phyloP scores from a whole-genome alignment of 176 grass and related monocot species.

The Triticum dicoccoides region DNA sequence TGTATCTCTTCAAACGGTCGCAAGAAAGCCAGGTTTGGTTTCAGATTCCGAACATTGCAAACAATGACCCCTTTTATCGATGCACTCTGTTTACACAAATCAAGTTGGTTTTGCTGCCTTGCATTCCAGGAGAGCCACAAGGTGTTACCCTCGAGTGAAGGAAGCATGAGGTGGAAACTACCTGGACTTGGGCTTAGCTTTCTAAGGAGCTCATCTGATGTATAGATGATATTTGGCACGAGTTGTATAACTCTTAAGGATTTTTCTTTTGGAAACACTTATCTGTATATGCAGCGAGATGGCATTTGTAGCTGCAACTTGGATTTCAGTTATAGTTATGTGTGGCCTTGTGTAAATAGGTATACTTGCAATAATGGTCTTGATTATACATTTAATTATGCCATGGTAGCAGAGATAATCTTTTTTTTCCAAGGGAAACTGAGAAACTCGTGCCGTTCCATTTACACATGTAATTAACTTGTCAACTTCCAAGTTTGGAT shows the following conservation, averaged over 20 bases:
- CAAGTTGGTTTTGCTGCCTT: neutral
- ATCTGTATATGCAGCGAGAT: neutral
- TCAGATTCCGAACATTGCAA: neutral
- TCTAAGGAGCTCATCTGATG: neutral
- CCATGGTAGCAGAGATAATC: too few relatives aligned
- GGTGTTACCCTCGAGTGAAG: neutral
- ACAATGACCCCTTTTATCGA: too few relatives aligned
- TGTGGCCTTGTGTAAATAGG: too few relatives aligned
- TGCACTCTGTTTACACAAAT: neutral
- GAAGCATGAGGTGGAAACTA: neutral
- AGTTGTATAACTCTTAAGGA: neutral
- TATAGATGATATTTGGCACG: neutral
- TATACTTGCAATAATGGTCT: too few relatives aligned
- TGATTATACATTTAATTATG: too few relatives aligned
- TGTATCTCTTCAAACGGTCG: neutral
- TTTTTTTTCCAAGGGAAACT: too few relatives aligned
- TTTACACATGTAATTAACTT: too few relatives aligned
- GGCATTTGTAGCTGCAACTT: neutral
- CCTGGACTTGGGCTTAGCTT: neutral
- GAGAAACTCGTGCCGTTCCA: too few relatives aligned
- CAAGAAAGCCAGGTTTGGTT: slow-evolving; percentile 1
- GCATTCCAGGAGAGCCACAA: slow-evolving; percentile 7
- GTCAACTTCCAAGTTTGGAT: too few relatives aligned
- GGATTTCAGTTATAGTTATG: neutral
- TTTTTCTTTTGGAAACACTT: neutral